Evolutionary conservation across 208 protist genomes (phyloP).

Genomic region (Plasmodiophora brassicae): DNA sequence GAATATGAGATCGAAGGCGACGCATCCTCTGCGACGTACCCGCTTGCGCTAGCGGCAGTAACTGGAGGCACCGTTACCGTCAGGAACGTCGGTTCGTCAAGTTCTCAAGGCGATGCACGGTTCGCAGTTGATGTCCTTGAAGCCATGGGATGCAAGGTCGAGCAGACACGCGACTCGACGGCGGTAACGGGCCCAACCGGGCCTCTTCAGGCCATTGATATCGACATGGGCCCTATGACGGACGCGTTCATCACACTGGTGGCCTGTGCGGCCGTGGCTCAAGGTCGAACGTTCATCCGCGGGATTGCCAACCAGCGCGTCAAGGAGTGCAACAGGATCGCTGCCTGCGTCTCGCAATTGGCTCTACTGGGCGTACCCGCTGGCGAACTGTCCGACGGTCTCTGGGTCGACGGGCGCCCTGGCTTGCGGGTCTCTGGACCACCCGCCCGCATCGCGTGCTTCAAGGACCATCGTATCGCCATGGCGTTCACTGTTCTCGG

Average conservation of each 20-base stretch:
- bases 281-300: constrained; percentile 56
- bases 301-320: constrained; percentile 71
- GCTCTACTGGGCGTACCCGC: constrained; percentile 53
- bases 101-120: constrained; percentile 63
- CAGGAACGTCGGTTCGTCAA: constrained; percentile 51
- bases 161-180: constrained; percentile 54
- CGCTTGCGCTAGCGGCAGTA: constrained; percentile 66
- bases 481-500: constrained; percentile 58
- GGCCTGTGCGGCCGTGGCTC: constrained; percentile 56
- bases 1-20: constrained; percentile 53
- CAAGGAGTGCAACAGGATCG: constrained; percentile 73
- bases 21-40: constrained; percentile 68
- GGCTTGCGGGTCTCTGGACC: neutral
- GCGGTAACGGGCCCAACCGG: constrained; percentile 46
- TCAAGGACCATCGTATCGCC: constrained; percentile 72
- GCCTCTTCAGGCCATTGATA: constrained; percentile 48
- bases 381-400: constrained; percentile 57
- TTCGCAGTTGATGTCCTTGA: constrained; percentile 58
- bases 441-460: constrained; percentile 57
- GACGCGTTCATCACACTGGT: constrained; percentile 74
- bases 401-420: constrained; percentile 37
- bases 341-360: constrained; percentile 55
- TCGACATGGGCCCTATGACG: constrained; percentile 68
- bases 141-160: constrained; percentile 62
- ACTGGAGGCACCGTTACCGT: constrained; percentile 53